Evolutionary conservation across 2,329 filamentous ascomycete genomes (phyloP).

Genomic region (Fusarium devonianum): DNA sequence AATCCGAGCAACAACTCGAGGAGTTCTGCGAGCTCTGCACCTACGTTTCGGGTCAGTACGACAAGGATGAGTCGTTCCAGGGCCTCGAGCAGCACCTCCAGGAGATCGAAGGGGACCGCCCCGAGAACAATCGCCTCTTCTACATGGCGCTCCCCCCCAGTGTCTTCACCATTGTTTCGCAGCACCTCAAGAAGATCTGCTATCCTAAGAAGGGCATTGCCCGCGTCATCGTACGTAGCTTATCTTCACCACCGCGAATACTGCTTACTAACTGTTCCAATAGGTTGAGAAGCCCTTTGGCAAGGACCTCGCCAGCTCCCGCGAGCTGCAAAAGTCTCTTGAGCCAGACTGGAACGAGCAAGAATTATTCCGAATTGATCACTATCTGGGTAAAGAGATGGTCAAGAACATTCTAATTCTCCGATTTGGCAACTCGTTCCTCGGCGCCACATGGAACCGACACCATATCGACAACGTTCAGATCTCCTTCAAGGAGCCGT

Average conservation of each 20-base stretch:
- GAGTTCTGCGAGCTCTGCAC: constrained; percentile 88
- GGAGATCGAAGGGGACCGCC: constrained; percentile 80
- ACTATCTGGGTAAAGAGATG: constrained; percentile 99
- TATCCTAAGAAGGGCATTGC: constrained; percentile 91
- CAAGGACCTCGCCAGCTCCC: constrained; percentile 93
- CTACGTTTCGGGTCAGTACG: constrained; percentile 97
- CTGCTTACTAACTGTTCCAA: constrained; percentile 34
- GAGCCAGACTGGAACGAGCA: constrained; percentile 99
- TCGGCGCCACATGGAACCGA: constrained; percentile 97
- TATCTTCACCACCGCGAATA: neutral
- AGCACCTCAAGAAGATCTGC: constrained; percentile 96
- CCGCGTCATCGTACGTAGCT: constrained; percentile 77
- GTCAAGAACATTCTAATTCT: constrained; percentile 99
- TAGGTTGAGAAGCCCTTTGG: constrained; percentile 99
- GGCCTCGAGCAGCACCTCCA: constrained; percentile 85
- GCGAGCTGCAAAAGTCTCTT: constrained; percentile 92
- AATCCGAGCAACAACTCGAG: constrained; percentile 92
- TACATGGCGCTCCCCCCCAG: constrained; percentile 99
- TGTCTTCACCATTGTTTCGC: constrained; percentile 96
- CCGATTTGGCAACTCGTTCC: constrained; percentile 98
- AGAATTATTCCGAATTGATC: constrained; percentile 98
- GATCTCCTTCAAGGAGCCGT: constrained; percentile 99
- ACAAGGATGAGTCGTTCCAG: constrained; percentile 93
- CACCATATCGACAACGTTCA: constrained; percentile 99
- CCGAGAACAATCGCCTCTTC: constrained; percentile 91